Evolutionary conservation across 2,329 filamentous ascomycete genomes (phyloP).

Genomic region (Fusarium sp.): DNA sequence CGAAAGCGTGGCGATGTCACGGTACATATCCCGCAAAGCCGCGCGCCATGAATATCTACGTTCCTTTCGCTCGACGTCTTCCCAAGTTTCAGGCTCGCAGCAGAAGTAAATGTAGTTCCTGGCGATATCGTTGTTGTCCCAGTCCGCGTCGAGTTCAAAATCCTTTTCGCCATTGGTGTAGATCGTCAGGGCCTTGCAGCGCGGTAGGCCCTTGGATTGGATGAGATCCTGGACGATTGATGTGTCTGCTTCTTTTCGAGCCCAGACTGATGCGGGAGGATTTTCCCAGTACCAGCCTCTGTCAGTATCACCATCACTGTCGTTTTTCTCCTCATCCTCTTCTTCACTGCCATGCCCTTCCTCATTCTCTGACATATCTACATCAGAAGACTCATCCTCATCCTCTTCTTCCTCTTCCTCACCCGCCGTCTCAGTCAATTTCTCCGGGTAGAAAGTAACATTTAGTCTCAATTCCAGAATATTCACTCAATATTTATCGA

Average conservation of each 20-base stretch:
- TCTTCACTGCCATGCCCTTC: neutral
- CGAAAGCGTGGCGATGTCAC: neutral
- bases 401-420: neutral
- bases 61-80: neutral
- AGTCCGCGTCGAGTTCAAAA: neutral
- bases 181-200: neutral
- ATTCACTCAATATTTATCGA: neutral
- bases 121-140: neutral
- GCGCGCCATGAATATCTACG: neutral
- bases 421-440: neutral
- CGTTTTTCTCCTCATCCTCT: neutral
- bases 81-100: neutral
- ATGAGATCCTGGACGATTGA: neutral
- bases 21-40: constrained; percentile 4
- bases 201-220: neutral
- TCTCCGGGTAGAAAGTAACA: neutral
- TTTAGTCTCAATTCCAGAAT: neutral
- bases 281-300: neutral
- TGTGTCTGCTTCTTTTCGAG: neutral
- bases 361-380: neutral
- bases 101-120: constrained; percentile 1
- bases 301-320: neutral
- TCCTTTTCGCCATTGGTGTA: neutral
- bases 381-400: neutral
- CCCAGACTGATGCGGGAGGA: constrained; percentile 10